These are phyloP conservation scores for Aspergillus udagawae DNA, from an alignment of 2,329 filamentous ascomycete species.

Conservation along the genomic window DNA sequence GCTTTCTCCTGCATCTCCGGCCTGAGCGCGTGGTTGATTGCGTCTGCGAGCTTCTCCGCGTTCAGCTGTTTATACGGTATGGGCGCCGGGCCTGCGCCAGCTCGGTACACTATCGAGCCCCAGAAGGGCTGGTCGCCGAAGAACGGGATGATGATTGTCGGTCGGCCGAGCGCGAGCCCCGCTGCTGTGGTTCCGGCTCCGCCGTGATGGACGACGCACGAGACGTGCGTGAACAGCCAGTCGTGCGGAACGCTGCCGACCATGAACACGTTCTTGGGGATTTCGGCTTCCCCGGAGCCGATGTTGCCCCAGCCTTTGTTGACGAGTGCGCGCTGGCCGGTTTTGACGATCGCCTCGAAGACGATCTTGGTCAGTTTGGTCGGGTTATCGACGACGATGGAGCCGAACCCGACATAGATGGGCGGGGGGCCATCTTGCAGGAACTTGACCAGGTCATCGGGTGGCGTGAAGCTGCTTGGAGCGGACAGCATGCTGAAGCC, in stretches of 20 bases:
- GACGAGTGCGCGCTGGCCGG: constrained; percentile 72
- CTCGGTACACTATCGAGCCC: constrained; percentile 70
- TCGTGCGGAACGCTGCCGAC: constrained; percentile 83
- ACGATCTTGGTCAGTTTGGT: constrained; percentile 66
- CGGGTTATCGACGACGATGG: constrained; percentile 75
- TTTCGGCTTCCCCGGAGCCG: constrained; percentile 63
- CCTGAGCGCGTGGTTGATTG: constrained; percentile 59
- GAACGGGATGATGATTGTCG: constrained; percentile 80
- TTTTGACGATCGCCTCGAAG: constrained; percentile 63
- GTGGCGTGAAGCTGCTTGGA: constrained; percentile 62
- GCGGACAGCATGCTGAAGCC: constrained; percentile 74
- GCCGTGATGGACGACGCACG: constrained; percentile 80
- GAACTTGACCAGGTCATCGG: constrained; percentile 62
- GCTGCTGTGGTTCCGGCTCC: constrained; percentile 85
- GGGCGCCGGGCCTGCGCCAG: constrained; percentile 67
- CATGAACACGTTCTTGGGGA: constrained; percentile 78
- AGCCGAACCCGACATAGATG: constrained; percentile 79
- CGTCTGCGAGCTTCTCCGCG: constrained; percentile 60
- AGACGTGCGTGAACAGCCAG: constrained; percentile 80
- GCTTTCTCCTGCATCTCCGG: constrained; percentile 57
- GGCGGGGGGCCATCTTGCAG: constrained; percentile 66
- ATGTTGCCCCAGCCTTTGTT: constrained; percentile 88
- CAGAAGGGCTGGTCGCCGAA: constrained; percentile 84
- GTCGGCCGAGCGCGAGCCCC: constrained; percentile 74
- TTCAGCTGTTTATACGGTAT: constrained; percentile 67